Conservation (phyloP, 2,329 filamentous ascomycete species). For the Sarocladium oryzae region DNA sequence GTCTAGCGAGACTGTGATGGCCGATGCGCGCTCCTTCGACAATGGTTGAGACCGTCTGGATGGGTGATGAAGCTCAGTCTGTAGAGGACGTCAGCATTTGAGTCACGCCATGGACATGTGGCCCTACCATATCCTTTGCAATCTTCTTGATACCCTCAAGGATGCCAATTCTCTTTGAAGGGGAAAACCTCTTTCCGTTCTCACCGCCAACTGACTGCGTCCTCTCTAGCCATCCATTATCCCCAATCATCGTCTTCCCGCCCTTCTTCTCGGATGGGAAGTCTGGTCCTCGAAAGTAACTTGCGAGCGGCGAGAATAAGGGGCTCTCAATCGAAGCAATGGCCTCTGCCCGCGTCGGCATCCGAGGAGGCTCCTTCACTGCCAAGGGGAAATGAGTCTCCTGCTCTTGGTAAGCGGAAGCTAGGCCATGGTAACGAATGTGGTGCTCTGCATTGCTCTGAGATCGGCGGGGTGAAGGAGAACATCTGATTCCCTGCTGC, state of each 20-base stretch:
- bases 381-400: too few species aligned
- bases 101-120: too few species aligned
- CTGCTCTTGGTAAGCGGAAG: too few species aligned
- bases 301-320: constrained; percentile 35
- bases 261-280: constrained; percentile 32
- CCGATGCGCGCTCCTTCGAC: constrained; percentile 20
- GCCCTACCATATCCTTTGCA: constrained; percentile 46
- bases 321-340: constrained; percentile 15
- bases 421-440: not conserved
- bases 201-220: constrained; percentile 22
- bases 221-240: constrained; percentile 51
- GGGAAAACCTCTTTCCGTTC: constrained; percentile 16
- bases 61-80: constrained; percentile 31
- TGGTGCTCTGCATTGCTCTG: constrained; percentile 6
- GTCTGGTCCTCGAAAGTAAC: constrained; percentile 34
- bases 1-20: constrained; percentile 40
- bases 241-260: constrained; percentile 47
- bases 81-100: constrained; percentile 10
- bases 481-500: constrained; percentile 9
- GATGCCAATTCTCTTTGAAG: constrained; percentile 34
- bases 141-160: constrained; percentile 44
- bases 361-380: not conserved
- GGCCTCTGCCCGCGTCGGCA: constrained; percentile 1
- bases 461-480: not conserved
- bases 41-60: constrained; percentile 24